Evolutionary conservation across 1,284 basidiomycete genomes (phyloP), one percentile per base, ranked within the genome.

Genomic region (Tetrapyrgos nigripes): DNA sequence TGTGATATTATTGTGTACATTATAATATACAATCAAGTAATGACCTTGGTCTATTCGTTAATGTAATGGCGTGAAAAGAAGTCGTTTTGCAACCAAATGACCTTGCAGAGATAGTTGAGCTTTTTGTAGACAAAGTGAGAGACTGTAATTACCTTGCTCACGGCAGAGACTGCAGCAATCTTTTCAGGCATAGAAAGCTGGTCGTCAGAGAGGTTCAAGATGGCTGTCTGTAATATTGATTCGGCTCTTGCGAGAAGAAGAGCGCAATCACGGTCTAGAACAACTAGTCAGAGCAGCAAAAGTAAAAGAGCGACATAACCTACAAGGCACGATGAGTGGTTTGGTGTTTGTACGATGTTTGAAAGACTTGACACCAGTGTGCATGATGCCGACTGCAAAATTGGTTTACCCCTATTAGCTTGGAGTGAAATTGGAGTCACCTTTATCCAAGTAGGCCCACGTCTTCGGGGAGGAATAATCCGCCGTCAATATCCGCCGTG

Each of bases 81-180:
- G 53, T 80, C 79, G 54, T 81, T 82, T 63, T 82, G 79, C 24
- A 81, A 77, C 79, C 79, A 80, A 14, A 81, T 64, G 45, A 80
- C 68, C 78, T 80, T 52, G 3, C 23, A 17, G 49, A 33, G 50
- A 29, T 26, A 8, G 43, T 27, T 37, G 23, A 54, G n/a, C 13
- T 27, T 33, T 37, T 17, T 10, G 44, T 31, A 14, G 21, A 21
- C 43, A 28, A 27, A 35, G 49, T 33, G 40, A 46, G 21, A 50
- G n/a, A 55, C 21, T 1, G n/a, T 27, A 52, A 55, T n/a, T 48
- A 80, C 81, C 74, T 82, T 82, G 62, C 77, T 80, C 24, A 78
- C 68, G 8, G 79, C 78, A 24, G 73, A 67, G 9, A 78, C 66
- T 9, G 79, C 77, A 17, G 72, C 73, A n/a, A 76, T 71, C 65